phyloP scores from a whole-genome alignment of 177 flowering plant species.

The Vitis hybrid region DNA sequence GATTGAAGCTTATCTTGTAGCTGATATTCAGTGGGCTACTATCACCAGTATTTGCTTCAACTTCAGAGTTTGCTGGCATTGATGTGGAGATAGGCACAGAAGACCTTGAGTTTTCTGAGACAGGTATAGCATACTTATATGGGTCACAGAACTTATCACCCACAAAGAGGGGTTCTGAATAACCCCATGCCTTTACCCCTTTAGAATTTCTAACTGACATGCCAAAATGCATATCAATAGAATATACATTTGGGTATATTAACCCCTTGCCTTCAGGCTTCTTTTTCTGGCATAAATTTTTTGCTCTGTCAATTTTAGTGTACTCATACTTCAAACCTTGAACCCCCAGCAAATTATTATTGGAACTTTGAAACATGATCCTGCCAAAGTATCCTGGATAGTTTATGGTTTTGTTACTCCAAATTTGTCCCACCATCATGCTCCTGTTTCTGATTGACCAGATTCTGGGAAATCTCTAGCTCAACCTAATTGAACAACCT shows the following conservation, averaged over 20 bases:
- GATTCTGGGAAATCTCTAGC: conserved; percentile 34
- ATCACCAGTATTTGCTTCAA: neutral
- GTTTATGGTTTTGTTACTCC: conserved; percentile 39
- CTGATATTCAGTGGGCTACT: conserved; percentile 39
- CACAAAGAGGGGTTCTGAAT: conserved; percentile 33
- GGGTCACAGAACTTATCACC: conserved; percentile 30
- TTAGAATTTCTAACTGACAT: conserved; percentile 26
- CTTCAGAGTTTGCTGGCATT: too few relatives aligned
- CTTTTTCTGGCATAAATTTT: conserved; percentile 32
- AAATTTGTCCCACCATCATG: conserved; percentile 40
- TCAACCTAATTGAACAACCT: conserved; percentile 54
- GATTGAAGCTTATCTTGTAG: conserved; percentile 37
- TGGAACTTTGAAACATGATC: conserved; percentile 22
- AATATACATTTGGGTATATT: conserved; percentile 38
- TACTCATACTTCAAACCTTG: conserved; percentile 49
- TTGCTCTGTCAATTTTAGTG: conserved; percentile 32
- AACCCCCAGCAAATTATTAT: neutral
- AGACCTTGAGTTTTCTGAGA: neutral
- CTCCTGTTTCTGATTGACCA: conserved; percentile 41
- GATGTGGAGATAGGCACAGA: neutral
- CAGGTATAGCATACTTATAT: neutral
- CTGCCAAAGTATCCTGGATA: conserved; percentile 45
- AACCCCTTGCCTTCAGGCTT: conserved; percentile 19
- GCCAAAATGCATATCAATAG: conserved; percentile 48
- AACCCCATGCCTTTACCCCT: conserved; percentile 32